phyloP scores from a whole-genome alignment of 148 eudicot species.

The Amaranthus cruentus region DNA sequence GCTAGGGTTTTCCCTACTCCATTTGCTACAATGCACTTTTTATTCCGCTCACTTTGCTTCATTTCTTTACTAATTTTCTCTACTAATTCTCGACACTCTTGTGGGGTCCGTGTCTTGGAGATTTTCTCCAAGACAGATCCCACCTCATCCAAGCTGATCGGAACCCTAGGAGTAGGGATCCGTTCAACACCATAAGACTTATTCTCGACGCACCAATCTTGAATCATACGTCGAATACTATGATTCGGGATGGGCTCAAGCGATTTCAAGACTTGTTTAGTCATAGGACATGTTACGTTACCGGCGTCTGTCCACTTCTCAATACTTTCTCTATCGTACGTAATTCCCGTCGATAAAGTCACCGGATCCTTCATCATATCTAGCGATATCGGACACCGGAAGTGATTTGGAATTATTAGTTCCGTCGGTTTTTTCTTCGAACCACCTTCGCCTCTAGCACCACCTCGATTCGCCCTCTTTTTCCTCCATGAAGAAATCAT shows the following conservation, averaged over 20 bases:
- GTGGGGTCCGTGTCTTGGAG: not conserved
- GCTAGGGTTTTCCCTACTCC: constrained; percentile 35
- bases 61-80: constrained; percentile 31
- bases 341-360: constrained; percentile 68
- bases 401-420: constrained; percentile 51
- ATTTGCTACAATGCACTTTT: constrained; percentile 34
- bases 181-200: constrained; percentile 59
- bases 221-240: constrained; percentile 68
- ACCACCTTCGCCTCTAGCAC: constrained; percentile 6
- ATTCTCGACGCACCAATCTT: constrained; percentile 83
- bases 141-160: constrained; percentile 41
- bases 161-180: constrained; percentile 74
- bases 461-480: constrained; percentile 27
- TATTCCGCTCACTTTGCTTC: constrained; percentile 61
- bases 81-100: constrained; percentile 31
- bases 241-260: constrained; percentile 77
- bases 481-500: constrained; percentile 55
- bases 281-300: constrained; percentile 69
- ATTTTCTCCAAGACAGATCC: constrained; percentile 32
- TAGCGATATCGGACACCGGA: constrained; percentile 74
- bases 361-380: constrained; percentile 96
- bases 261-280: constrained; percentile 46
- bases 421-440: constrained; percentile 24
- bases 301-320: constrained; percentile 78
- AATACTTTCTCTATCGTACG: constrained; percentile 77